These are phyloP conservation scores for Penicillium coprophilum DNA, from an alignment of 495 filamentous ascomycete species.

Conservation along the genomic window DNA sequence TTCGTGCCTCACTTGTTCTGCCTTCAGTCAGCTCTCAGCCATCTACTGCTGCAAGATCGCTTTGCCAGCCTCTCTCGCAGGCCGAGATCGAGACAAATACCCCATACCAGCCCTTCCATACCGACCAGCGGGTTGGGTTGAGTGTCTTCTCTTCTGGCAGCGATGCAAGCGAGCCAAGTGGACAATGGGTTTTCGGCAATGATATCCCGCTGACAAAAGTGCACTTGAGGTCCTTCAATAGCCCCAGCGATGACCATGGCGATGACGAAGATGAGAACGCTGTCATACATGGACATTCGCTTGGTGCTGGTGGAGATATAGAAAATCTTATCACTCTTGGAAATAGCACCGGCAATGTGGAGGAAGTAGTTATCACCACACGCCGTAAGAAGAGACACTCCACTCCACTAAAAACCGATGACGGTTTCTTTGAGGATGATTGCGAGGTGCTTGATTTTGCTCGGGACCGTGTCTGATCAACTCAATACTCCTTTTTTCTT, in stretches of 20 bases:
- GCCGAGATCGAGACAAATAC: conserved; percentile 92
- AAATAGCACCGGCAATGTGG: conserved; percentile 65
- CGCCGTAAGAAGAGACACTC: conserved; percentile 59
- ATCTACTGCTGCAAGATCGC: conserved; percentile 28
- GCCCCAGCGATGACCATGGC: conserved; percentile 48
- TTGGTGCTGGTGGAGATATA: conserved; percentile 44
- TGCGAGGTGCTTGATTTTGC: conserved; percentile 92
- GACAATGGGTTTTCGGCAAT: conserved; percentile 72
- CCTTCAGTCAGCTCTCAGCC: conserved; percentile 37
- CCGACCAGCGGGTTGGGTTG: conserved; percentile 73
- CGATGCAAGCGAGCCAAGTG: conserved; percentile 26
- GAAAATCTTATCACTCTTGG: conserved; percentile 53
- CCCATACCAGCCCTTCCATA: conserved; percentile 88
- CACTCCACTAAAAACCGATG: conserved; percentile 54
- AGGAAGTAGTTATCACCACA: conserved; percentile 79
- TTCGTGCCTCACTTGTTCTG: conserved; percentile 35
- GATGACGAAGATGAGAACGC: conserved; percentile 49
- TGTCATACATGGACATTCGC: conserved; percentile 37
- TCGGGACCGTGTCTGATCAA: conserved; percentile 69
- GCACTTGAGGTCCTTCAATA: conserved; percentile 53
- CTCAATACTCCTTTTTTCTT: conserved; percentile 3
- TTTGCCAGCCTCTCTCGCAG: conserved; percentile 64
- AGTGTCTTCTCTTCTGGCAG: conserved; percentile 52
- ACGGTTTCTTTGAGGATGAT: conserved; percentile 93
- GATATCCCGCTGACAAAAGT: conserved; percentile 60